A percentile compares a stretch with the other conserved stretches of the same genome.
Conservation (phyloP, 805 yeast genomes). For the Candida rishiriensis region DNA sequence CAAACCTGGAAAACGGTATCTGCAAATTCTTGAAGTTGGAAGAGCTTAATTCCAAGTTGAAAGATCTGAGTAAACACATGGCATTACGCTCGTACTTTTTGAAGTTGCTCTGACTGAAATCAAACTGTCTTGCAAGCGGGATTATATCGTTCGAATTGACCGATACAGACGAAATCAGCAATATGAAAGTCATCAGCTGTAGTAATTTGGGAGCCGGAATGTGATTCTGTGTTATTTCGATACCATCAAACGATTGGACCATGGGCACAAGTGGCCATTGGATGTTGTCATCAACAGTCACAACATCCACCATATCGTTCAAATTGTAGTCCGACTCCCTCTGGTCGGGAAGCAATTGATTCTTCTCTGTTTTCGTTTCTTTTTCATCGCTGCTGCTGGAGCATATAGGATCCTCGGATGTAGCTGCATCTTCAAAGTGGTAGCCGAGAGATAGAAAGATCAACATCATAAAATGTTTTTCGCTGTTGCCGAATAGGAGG, state of each 20-base stretch:
- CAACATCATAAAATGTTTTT: constrained; percentile 36
- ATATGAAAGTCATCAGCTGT: constrained; percentile 43
- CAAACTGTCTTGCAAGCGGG: constrained; percentile 16
- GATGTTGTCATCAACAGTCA: constrained; percentile 16
- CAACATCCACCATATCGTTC: constrained; percentile 19
- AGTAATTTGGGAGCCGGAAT: constrained; percentile 39
- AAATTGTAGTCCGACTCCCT: not conserved
- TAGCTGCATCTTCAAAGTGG: constrained; percentile 7
- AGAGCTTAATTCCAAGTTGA: constrained; percentile 35
- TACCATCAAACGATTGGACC: constrained; percentile 40
- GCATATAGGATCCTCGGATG: not conserved
- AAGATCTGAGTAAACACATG: constrained; percentile 41
- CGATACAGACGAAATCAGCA: constrained; percentile 38
- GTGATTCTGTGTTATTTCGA: constrained; percentile 33
- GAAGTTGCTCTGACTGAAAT: constrained; percentile 33
- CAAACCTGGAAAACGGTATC: constrained; percentile 33
- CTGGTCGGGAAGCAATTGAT: not conserved
- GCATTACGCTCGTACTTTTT: constrained; percentile 41
- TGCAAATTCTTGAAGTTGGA: constrained; percentile 13
- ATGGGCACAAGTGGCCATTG: constrained; percentile 31
- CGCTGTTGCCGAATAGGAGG: constrained; percentile 29
- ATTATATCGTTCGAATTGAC: constrained; percentile 12
- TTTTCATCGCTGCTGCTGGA: not conserved
- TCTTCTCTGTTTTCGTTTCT: not conserved
- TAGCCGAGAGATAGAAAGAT: constrained; percentile 41